Evolutionary conservation across 2,329 filamentous ascomycete species (phyloP), one percentile per base, ranked within the genome.

Genomic region (Helotiales sp.): DNA sequence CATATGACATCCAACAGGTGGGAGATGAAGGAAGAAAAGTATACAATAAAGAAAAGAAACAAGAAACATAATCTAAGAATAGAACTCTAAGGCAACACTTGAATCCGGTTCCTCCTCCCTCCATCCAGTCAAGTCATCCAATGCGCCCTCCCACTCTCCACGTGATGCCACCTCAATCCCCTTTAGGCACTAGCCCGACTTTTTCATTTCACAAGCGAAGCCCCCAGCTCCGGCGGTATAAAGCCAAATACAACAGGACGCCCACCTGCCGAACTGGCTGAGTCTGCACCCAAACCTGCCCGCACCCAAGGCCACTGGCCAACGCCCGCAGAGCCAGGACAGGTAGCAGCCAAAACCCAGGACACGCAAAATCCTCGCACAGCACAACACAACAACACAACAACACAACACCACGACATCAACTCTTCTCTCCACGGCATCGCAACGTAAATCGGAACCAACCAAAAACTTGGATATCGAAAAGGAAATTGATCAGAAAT

Each of bases 171-270:
- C 47, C 30, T 52, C 32, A 20, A 22, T 37, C 60, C 60, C 20
- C 17, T 37, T 54, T 52, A 24, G 60, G 67, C 22, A 55, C 72
- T 76, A 76, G 75, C 71, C 64, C n/a, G 24, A 65, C 5, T 59
- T 43, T 62, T 50, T 67, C 70, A 68, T 72, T 72, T 66, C 61
- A 52, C 69, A 73, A 70, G 70, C 71, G 74, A 75, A 61, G 57
- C 7, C 20, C 11, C 52, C 30, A n/a, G 52, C 28, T 24, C 61
- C 67, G 67, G 65, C 64, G 72, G 72, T 77, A 77, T 75, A 77
- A 76, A 76, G 70, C 72, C 75, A 76, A 76, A 76, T 77, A 77
- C 75, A 67, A 66, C 72, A 69, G 71, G 64, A 69, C 75, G 73
- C 75, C 75, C 75, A 76, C 75, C 70, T 71, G 65, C 66, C 37